Conservation (phyloP, 306 rosid genomes). For the Echinosophora koreensis region DNA sequence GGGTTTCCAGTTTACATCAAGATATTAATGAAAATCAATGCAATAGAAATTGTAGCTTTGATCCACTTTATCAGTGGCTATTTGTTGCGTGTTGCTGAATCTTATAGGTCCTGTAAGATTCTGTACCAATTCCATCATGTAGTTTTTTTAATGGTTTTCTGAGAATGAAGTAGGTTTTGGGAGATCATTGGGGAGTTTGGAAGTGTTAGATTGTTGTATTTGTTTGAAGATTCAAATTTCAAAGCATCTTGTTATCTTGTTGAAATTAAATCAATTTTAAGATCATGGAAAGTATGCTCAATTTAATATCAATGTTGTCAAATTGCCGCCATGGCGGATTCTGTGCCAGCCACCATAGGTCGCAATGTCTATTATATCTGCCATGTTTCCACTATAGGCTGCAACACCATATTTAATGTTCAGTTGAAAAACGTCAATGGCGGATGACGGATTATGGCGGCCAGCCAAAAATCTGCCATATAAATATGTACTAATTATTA, state of each 20-base stretch:
- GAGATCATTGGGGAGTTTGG: neutral
- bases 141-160: conserved; percentile 22
- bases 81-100: conserved; percentile 19
- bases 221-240: conserved; percentile 29
- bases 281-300: neutral
- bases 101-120: conserved; percentile 28
- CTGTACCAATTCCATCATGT: conserved; percentile 11
- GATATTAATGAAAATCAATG: conserved; percentile 35
- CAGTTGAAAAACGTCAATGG: no score
- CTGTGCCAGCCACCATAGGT: no score
- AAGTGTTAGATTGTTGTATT: conserved; percentile 29
- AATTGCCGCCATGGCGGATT: no score
- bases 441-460: no score
- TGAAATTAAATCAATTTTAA: conserved; percentile 30
- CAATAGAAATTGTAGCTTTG: conserved; percentile 22
- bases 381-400: no score
- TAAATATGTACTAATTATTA: no score
- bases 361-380: no score
- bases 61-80: conserved; percentile 35
- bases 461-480: no score
- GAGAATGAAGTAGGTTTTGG: conserved; percentile 11
- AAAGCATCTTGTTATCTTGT: neutral
- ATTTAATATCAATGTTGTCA: no score
- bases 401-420: no score
- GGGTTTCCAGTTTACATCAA: conserved; percentile 37